Conservation (phyloP, 2,329 filamentous ascomycete species). For the Colletotrichum sp. region DNA sequence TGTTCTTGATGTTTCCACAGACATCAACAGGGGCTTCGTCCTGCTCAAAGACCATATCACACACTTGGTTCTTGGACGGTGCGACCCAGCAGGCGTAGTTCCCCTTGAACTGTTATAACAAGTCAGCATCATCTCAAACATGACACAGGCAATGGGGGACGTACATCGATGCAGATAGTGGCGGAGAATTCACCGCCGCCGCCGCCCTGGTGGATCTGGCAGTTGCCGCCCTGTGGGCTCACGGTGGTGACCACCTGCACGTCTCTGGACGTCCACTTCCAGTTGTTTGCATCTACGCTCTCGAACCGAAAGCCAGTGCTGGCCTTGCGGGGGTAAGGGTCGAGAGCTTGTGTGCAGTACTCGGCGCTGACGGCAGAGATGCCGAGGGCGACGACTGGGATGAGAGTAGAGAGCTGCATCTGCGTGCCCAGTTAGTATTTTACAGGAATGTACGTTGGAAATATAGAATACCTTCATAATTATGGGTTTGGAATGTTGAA, state of each 20-base stretch:
- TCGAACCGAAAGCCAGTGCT: neutral
- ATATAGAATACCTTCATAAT: neutral
- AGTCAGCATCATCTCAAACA: neutral
- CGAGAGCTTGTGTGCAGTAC: neutral
- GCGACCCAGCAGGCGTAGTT: constrained; percentile 1
- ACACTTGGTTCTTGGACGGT: neutral
- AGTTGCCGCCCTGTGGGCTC: neutral
- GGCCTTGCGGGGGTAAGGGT: neutral
- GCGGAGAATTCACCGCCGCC: neutral
- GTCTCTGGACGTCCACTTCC: neutral
- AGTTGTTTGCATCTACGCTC: neutral
- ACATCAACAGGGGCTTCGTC: neutral
- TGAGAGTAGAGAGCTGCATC: neutral
- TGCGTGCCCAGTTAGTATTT: neutral
- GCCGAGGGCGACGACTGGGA: neutral
- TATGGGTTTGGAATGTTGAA: neutral
- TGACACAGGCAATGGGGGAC: neutral
- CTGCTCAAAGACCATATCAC: neutral
- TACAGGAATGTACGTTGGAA: no score
- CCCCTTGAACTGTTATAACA: neutral
- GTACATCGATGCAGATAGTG: neutral
- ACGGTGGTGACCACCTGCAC: neutral
- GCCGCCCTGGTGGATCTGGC: constrained; percentile 1
- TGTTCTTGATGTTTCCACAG: neutral
- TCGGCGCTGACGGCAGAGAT: neutral